Percentiles rank a stretch among this genome's conserved stretches.
Evolutionary conservation across 257 asterid species (phyloP).

Genomic region (Misopates orontium): DNA sequence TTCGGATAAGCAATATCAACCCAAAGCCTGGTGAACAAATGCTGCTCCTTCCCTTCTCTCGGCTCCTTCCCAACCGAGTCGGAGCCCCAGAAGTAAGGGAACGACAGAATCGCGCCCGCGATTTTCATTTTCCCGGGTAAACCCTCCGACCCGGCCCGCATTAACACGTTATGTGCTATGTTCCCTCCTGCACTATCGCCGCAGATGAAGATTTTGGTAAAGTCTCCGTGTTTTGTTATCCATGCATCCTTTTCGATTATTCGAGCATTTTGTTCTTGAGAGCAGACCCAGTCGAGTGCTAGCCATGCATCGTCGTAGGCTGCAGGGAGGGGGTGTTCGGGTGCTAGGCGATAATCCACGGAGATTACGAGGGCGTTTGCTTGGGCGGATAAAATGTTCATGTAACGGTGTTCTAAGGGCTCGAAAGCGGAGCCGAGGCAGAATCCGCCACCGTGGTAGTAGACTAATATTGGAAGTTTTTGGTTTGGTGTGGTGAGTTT

Average conservation of each 20-base stretch:
- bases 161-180: slow-evolving; percentile 24
- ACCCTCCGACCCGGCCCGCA: slow-evolving; percentile 25
- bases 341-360: slow-evolving; percentile 47
- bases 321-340: slow-evolving; percentile 48
- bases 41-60: slow-evolving; percentile 1
- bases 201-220: slow-evolving; percentile 33
- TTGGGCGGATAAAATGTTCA: slow-evolving; percentile 10
- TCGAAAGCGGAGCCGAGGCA: slow-evolving; percentile 27
- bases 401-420: slow-evolving; percentile 14
- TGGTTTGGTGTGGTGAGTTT: no score
- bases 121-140: slow-evolving; percentile 29
- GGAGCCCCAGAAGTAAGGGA: slow-evolving; percentile 41
- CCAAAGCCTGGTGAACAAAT: slow-evolving; percentile 19
- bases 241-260: slow-evolving; percentile 22
- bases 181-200: slow-evolving; percentile 43
- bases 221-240: slow-evolving; percentile 39
- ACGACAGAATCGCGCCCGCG: slow-evolving; percentile 33
- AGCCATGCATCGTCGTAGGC: slow-evolving; percentile 41
- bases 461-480: slow-evolving; percentile 32
- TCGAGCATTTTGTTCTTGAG: no score
- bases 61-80: no score
- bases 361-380: slow-evolving; percentile 31
- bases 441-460: slow-evolving; percentile 43
- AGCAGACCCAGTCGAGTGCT: slow-evolving; percentile 39
- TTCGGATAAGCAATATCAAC: slow-evolving; percentile 3